These are phyloP conservation scores for Vitis amurensis DNA, from an alignment of 164 flowering plant genomes.

Conservation along the genomic window DNA sequence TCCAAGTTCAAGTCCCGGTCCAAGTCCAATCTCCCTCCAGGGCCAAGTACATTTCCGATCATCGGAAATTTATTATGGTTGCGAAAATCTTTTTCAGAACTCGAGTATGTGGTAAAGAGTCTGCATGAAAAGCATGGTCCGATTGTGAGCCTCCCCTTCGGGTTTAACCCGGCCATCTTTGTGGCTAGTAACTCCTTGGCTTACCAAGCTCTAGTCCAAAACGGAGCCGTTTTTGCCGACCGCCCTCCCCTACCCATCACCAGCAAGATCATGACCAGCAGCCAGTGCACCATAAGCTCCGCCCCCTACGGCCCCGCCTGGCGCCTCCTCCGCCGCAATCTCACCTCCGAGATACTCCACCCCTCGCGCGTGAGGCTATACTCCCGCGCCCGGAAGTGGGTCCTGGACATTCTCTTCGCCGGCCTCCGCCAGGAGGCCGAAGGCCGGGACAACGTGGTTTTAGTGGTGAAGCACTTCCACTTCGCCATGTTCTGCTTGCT, in stretches of 20 bases:
- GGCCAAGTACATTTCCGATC: conserved; percentile 33
- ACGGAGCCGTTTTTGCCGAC: conserved; percentile 25
- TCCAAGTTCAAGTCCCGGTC: too few relatives aligned
- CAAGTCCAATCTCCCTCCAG: conserved; percentile 35
- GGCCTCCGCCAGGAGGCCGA: neutral
- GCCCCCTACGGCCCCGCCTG: conserved; percentile 27
- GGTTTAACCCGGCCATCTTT: conserved; percentile 34
- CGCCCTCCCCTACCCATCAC: conserved; percentile 13
- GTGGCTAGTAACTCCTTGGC: conserved; percentile 32
- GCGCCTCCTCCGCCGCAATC: conserved; percentile 26
- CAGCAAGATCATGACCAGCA: conserved; percentile 6
- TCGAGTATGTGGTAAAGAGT: conserved; percentile 23
- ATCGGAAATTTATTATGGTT: conserved; percentile 31
- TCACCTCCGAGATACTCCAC: conserved; percentile 18
- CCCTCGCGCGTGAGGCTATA: conserved; percentile 19
- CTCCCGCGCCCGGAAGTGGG: conserved; percentile 20
- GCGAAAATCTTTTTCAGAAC: conserved; percentile 12
- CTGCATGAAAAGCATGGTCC: conserved; percentile 45
- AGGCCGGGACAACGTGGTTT: neutral
- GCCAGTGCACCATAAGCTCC: conserved; percentile 19
- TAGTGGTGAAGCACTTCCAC: conserved; percentile 7
- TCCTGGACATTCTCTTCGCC: conserved; percentile 7
- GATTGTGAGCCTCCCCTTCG: conserved; percentile 33
- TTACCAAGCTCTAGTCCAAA: conserved; percentile 42
- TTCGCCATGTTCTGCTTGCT: conserved; percentile 19